Evolutionary conservation across 371 early-diverging fungal species (phyloP).

Genomic region (Mortierella sp.): DNA sequence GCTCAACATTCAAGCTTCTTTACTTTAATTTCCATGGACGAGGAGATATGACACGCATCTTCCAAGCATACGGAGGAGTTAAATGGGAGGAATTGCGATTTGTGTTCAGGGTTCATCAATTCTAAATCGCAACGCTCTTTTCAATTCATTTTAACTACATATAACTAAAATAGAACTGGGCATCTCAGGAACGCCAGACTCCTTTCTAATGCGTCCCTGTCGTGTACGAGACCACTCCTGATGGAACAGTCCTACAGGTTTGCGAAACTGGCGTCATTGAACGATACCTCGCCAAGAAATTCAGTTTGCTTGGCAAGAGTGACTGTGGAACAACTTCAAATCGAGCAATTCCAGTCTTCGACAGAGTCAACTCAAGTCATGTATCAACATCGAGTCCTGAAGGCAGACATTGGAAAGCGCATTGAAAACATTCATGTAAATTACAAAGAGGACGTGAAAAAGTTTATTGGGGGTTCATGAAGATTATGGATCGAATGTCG

Average conservation of each 20-base stretch:
- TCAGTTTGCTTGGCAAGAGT: constrained; percentile 53
- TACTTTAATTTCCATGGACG: constrained; percentile 50
- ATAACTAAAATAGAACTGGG: constrained; percentile 54
- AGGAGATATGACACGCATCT: constrained; percentile 32
- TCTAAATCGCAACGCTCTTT: too few species aligned
- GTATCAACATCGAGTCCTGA: not conserved
- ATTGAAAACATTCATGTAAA: constrained; percentile 21
- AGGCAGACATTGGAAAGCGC: constrained; percentile 23
- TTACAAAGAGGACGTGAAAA: constrained; percentile 20
- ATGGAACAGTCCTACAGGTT: constrained; percentile 54
- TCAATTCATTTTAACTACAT: too few species aligned
- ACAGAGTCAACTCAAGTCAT: not conserved
- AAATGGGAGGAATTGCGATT: constrained; percentile 28
- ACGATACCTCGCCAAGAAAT: constrained; percentile 63
- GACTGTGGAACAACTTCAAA: constrained; percentile 43
- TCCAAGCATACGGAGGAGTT: constrained; percentile 24
- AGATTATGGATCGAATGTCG: constrained; percentile 34
- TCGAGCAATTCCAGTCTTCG: constrained; percentile 35
- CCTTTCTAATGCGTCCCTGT: constrained; percentile 68
- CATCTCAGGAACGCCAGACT: constrained; percentile 53
- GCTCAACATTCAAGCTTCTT: constrained; percentile 33
- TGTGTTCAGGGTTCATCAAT: too few species aligned
- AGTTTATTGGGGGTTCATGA: constrained; percentile 36
- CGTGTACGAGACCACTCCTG: constrained; percentile 56
- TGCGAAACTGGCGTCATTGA: constrained; percentile 63